phyloP scores from a whole-genome alignment of 2,329 filamentous ascomycete species.

The Aspergillus pseudoviridinutans region DNA sequence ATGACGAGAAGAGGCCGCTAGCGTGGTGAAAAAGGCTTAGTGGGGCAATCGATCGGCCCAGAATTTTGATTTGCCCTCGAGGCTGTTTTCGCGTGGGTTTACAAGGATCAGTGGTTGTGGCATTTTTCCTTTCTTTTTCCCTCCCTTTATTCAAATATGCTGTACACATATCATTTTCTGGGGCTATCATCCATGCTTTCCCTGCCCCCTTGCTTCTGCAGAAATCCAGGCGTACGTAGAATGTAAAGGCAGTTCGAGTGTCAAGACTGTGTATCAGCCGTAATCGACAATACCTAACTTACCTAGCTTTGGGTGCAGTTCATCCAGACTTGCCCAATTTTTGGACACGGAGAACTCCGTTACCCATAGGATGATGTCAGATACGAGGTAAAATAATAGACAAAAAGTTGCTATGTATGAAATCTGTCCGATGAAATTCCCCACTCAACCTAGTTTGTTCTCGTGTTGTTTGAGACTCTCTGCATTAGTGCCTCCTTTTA shows the following conservation, averaged over 20 bases:
- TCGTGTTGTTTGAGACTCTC: not conserved
- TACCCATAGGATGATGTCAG: not conserved
- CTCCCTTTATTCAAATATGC: not conserved
- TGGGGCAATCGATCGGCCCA: not conserved
- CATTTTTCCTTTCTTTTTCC: not conserved
- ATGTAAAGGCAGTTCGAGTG: not conserved
- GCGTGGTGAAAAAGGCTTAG: not conserved
- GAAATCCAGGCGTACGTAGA: not conserved
- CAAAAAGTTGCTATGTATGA: not conserved
- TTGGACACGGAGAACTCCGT: not conserved
- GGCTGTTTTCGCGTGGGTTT: conserved; percentile 14
- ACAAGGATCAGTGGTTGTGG: conserved; percentile 15
- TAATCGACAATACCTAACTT: not conserved
- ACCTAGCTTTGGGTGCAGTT: not conserved
- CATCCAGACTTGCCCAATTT: not conserved
- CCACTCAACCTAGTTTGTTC: not conserved
- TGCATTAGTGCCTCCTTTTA: not conserved
- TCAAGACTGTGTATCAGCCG: not conserved
- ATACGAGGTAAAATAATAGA: not conserved
- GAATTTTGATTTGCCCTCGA: not conserved
- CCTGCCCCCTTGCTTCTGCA: conserved; percentile 6
- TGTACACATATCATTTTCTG: not conserved
- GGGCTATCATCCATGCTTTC: not conserved
- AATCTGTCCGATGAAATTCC: not conserved
- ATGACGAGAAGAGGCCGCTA: not conserved